phyloP scores from a whole-genome alignment of 1,284 basidiomycete species.

The Trichosporon sp. region DNA sequence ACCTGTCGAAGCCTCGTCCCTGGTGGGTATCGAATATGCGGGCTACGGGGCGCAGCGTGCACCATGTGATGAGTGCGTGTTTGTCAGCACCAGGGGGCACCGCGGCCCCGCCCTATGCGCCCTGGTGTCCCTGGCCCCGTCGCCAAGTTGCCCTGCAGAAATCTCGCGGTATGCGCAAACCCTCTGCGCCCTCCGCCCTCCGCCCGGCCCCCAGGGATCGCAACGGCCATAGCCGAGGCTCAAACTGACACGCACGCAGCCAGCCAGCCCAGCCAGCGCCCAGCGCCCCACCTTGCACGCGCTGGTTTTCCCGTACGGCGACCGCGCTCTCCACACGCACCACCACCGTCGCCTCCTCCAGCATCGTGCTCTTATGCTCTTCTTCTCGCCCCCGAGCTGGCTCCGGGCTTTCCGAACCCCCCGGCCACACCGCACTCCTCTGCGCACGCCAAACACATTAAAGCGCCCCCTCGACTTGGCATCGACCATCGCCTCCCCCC shows the following conservation, averaged over 20 bases:
- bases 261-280: too few relatives aligned
- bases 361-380: not conserved
- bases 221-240: not conserved
- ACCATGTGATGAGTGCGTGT: not conserved
- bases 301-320: not conserved
- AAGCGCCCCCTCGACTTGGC: not conserved
- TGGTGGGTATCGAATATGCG: not conserved
- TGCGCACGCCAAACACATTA: not conserved
- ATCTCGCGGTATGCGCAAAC: too few relatives aligned
- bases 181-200: too few relatives aligned
- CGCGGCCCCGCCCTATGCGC: not conserved
- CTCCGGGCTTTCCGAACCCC: not conserved
- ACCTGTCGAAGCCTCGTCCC: too few relatives aligned
- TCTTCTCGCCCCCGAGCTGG: not conserved
- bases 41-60: not conserved
- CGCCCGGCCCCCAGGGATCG: too few relatives aligned
- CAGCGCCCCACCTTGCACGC: not conserved
- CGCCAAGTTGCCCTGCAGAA: too few relatives aligned
- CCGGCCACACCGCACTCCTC: not conserved
- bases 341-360: not conserved
- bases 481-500: not conserved
- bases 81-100: not conserved
- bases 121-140: too few relatives aligned
- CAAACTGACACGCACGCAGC: too few relatives aligned
- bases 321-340: not conserved